A percentile compares a stretch with the other conserved stretches of the same genome.
These are phyloP conservation scores for Komagataella kurtzmanii DNA, from an alignment of 805 yeast genomes.

Conservation along the genomic window DNA sequence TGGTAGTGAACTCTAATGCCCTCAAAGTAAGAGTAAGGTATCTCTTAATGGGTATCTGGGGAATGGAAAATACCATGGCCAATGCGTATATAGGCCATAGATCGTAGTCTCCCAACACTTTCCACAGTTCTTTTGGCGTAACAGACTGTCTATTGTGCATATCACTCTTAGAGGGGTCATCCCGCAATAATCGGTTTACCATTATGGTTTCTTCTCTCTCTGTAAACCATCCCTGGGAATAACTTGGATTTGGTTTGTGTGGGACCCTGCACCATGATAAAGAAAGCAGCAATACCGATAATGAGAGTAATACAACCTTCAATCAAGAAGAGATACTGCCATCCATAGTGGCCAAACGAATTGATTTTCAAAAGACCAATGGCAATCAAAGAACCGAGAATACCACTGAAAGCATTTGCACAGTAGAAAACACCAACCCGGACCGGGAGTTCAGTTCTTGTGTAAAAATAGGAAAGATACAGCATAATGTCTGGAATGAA, in stretches of 20 bases:
- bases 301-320: slow-evolving; percentile 45
- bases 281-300: slow-evolving; percentile 28
- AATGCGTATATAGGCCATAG: slow-evolving; percentile 38
- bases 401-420: slow-evolving; percentile 23
- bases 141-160: slow-evolving; percentile 51
- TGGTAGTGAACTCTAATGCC: slow-evolving; percentile 33
- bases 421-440: slow-evolving; percentile 37
- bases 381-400: slow-evolving; percentile 27
- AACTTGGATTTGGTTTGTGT: slow-evolving; percentile 16
- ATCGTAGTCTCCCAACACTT: slow-evolving; percentile 33
- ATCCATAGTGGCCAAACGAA: slow-evolving; percentile 20
- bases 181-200: slow-evolving; percentile 44
- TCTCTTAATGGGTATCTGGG: slow-evolving; percentile 19
- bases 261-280: slow-evolving; percentile 20
- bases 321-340: slow-evolving; percentile 55
- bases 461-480: slow-evolving; percentile 24
- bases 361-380: slow-evolving; percentile 28
- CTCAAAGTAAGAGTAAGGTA: slow-evolving; percentile 38
- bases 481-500: slow-evolving; percentile 15
- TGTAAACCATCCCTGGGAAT: slow-evolving; percentile 26
- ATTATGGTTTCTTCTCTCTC: slow-evolving; percentile 43
- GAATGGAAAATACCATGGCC: slow-evolving; percentile 29
- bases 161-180: slow-evolving; percentile 52
- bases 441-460: slow-evolving; percentile 22
- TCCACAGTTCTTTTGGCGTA: slow-evolving; percentile 22